Evolutionary conservation across 257 asterid genomes (phyloP).

Genomic region (Verbena officinalis): DNA sequence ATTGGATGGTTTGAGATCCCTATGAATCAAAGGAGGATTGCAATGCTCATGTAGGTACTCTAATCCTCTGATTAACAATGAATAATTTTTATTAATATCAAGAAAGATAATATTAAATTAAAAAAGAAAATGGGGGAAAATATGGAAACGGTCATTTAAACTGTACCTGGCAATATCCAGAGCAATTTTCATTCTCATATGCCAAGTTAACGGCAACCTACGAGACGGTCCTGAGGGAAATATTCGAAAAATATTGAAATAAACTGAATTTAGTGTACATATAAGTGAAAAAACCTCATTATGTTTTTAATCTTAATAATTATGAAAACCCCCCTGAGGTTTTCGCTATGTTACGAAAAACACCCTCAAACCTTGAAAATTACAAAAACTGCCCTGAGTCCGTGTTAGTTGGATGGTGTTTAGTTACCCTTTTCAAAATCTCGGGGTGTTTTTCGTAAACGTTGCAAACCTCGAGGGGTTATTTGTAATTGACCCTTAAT

Average conservation of each 20-base stretch:
- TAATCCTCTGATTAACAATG: conserved; percentile 48
- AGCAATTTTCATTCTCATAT: conserved; percentile 69
- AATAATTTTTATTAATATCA: background rate
- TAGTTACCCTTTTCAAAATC: too few species aligned
- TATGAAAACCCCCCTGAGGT: too few species aligned
- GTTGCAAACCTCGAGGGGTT: too few species aligned
- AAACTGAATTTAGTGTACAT: background rate
- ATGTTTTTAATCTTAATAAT: too few species aligned
- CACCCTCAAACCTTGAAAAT: too few species aligned
- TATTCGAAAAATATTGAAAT: background rate
- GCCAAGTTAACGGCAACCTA: conserved; percentile 59
- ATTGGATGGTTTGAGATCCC: conserved; percentile 72
- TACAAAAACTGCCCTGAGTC: too few species aligned
- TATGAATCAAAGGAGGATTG: conserved; percentile 70
- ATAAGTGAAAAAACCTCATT: too few species aligned
- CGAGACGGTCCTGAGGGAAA: conserved; percentile 50
- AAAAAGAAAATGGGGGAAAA: background rate
- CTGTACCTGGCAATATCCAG: conserved; percentile 68
- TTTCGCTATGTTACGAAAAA: too few species aligned
- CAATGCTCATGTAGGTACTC: conserved; percentile 73
- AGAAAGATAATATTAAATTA: background rate
- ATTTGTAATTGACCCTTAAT: too few species aligned
- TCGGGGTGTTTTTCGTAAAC: too few species aligned
- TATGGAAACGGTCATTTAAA: background rate
- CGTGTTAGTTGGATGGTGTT: too few species aligned